phyloP scores from a whole-genome alignment of 441 rosid genomes.

The Bruguiera hainesii region DNA sequence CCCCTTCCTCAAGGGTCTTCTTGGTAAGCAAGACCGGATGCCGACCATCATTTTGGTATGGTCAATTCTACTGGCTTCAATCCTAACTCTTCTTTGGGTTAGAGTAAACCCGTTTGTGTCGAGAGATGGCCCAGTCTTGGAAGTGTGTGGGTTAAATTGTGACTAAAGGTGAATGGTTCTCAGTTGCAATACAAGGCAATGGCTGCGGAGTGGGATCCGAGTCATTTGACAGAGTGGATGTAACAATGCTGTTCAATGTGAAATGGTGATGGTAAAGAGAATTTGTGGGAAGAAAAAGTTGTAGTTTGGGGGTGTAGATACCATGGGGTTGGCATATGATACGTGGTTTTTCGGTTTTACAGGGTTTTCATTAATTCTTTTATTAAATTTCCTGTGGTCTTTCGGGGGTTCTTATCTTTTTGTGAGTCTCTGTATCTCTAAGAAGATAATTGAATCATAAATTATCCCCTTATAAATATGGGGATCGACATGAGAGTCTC shows the following conservation, averaged over 20 bases:
- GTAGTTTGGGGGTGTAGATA: constrained; percentile 57
- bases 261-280: constrained; percentile 21
- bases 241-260: constrained; percentile 9
- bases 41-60: constrained; percentile 91
- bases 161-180: constrained; percentile 18
- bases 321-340: constrained; percentile 29
- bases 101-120: constrained; percentile 77
- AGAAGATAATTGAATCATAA: constrained; percentile 27
- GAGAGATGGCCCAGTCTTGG: constrained; percentile 60
- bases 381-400: constrained; percentile 36
- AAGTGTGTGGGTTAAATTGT: constrained; percentile 83
- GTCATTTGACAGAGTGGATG: background rate
- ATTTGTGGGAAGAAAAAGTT: constrained; percentile 29
- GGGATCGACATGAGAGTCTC: constrained; percentile 26
- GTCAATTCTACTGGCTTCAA: constrained; percentile 86
- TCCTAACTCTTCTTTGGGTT: constrained; percentile 86
- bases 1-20: constrained; percentile 91
- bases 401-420: constrained; percentile 12
- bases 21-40: constrained; percentile 78
- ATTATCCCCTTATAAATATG: constrained; percentile 28
- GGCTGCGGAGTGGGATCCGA: constrained; percentile 12
- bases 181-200: constrained; percentile 12
- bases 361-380: constrained; percentile 49
- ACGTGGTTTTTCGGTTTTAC: constrained; percentile 26
- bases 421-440: constrained; percentile 27